A percentile compares a stretch with the other conserved stretches of the same genome.
phyloP scores from a whole-genome alignment of 2,329 filamentous ascomycete species.

The Aureobasidium melanogenum region DNA sequence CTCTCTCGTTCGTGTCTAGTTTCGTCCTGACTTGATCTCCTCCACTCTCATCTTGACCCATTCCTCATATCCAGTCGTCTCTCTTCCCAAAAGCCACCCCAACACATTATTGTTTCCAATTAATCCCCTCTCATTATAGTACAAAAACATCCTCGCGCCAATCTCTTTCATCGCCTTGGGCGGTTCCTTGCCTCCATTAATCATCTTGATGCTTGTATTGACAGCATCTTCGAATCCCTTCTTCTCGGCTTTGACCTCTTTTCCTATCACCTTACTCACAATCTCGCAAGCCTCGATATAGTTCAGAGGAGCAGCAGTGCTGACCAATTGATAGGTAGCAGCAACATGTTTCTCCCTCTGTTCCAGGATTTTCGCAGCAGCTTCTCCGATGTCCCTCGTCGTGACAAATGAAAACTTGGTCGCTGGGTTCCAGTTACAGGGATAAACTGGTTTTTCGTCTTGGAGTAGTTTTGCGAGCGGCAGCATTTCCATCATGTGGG shows the following conservation, averaged over 20 bases:
- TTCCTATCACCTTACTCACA: conserved; percentile 19
- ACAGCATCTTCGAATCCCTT: conserved; percentile 18
- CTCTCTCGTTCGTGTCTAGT: not conserved
- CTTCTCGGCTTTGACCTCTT: conserved; percentile 18
- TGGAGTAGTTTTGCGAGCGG: conserved; percentile 17
- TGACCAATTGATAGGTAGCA: conserved; percentile 22
- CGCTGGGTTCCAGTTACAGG: conserved; percentile 17
- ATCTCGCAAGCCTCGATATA: conserved; percentile 18
- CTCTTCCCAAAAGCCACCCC: conserved; percentile 16
- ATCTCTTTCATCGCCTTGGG: conserved; percentile 7
- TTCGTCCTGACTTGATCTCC: not conserved
- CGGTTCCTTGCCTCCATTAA: conserved; percentile 12
- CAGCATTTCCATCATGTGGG: conserved; percentile 27
- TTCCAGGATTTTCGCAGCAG: conserved; percentile 18
- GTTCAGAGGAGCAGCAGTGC: conserved; percentile 15
- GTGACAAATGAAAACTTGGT: conserved; percentile 22
- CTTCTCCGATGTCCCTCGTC: conserved; percentile 22
- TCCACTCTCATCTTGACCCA: conserved; percentile 14
- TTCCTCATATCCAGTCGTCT: conserved; percentile 13
- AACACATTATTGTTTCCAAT: conserved; percentile 18
- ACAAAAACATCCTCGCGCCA: conserved; percentile 16
- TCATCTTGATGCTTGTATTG: conserved; percentile 12
- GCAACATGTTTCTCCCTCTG: conserved; percentile 22
- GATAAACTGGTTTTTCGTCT: conserved; percentile 19
- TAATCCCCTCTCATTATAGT: conserved; percentile 18